Evolutionary conservation across 2,329 filamentous ascomycete species (phyloP), one percentile per base, ranked within the genome.

Genomic region (Zymoseptoria passerinii): DNA sequence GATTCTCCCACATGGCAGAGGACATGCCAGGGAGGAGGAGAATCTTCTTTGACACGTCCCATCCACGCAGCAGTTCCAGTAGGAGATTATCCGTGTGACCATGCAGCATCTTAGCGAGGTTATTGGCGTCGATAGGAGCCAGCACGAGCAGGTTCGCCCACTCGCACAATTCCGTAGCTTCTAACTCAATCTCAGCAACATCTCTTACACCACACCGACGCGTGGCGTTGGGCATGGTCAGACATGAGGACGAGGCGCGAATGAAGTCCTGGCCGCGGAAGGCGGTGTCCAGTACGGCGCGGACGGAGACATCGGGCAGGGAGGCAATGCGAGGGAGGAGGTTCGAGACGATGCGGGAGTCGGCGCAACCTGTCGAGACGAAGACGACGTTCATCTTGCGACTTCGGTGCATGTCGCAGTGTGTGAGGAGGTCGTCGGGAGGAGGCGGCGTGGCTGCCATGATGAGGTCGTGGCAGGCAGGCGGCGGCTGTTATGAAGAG

Each of bases 71-170:
- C 0, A 95, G 83, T 66, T 92, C 88, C 55, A 95, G 80, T 7
- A 95, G 79, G 56, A 95, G 80, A 28, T 86, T 95, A 68, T 90
- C 90, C 2, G 89, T 86, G 58, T 92, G 82, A 55, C 92, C 92
- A 56, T 87, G 84, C 69, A 96, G 79, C 90, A 96, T 95, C 71
- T 90, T 90, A 28, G 89, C 89, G 57, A 96, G 80, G 57, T 86
- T 87, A 70, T 94, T 88, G 7, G 90, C 89, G 71, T 94, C 88
- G 53, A 95, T 86, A 3, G 92, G 90, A 6, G 88, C 88, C 57
- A 95, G 82, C 29, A 96, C 85, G 59, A 96, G 80, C 64, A 96
- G 76, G 73, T 96, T 89, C 5, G 92, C 90, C 92, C 92, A 96
- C 61, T 89, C 83, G 64, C 90, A 89, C 60, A 95, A 75, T 63